Conservation (phyloP, 2,329 filamentous ascomycete genomes). For the Esteya vermicola region DNA sequence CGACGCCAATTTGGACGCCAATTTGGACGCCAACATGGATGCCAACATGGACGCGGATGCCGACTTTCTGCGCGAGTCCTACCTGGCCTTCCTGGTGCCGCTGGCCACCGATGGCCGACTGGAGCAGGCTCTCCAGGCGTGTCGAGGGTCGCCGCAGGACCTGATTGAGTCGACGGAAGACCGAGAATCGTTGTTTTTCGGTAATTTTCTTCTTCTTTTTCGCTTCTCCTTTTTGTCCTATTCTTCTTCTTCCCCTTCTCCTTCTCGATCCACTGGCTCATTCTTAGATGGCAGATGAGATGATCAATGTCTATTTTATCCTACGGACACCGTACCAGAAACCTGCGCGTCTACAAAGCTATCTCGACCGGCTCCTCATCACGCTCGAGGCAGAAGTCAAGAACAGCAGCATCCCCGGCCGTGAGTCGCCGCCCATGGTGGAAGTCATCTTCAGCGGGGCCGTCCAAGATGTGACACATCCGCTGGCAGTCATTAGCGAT, state of each 20-base stretch:
- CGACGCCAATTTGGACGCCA: too few species aligned
- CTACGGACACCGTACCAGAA: conserved; percentile 49
- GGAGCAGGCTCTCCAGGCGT: conserved; percentile 30
- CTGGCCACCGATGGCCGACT: conserved; percentile 38
- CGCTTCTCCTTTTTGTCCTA: conserved; percentile 23
- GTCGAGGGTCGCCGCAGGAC: conserved; percentile 23
- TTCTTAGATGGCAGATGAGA: conserved; percentile 46
- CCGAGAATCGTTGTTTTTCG: conserved; percentile 56
- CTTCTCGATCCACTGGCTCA: background rate
- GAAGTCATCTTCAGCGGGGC: conserved; percentile 47
- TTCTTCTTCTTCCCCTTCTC: too few species aligned
- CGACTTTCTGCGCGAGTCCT: conserved; percentile 42
- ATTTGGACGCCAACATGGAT: too few species aligned
- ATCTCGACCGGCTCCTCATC: conserved; percentile 48
- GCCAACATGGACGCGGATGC: conserved; percentile 3
- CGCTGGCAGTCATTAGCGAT: conserved; percentile 34
- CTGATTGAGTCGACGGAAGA: conserved; percentile 44
- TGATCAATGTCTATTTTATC: conserved; percentile 52
- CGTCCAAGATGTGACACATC: conserved; percentile 33
- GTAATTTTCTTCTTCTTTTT: conserved; percentile 24
- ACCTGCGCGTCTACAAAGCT: conserved; percentile 40
- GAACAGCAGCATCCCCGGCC: conserved; percentile 37
- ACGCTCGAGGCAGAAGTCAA: conserved; percentile 52
- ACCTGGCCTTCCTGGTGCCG: conserved; percentile 47
- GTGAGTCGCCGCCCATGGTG: conserved; percentile 26